Conservation (phyloP, 2,329 filamentous ascomycete genomes). For the Xylariales sp. region DNA sequence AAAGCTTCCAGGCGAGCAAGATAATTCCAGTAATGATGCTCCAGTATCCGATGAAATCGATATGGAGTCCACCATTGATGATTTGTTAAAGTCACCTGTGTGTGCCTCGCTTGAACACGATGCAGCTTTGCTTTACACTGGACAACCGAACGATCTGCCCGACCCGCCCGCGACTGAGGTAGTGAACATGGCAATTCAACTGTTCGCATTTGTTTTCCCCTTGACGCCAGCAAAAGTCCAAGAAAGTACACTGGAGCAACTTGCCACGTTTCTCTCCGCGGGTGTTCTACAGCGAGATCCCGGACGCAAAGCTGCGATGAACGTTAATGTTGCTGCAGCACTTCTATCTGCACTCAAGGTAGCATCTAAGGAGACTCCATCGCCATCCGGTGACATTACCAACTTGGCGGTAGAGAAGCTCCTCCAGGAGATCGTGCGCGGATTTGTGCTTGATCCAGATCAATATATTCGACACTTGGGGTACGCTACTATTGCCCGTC, state of each 20-base stretch:
- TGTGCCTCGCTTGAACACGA: slow-evolving; percentile 87
- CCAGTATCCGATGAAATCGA: slow-evolving; percentile 47
- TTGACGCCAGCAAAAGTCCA: slow-evolving; percentile 88
- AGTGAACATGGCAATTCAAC: slow-evolving; percentile 86
- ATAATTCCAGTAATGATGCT: slow-evolving; percentile 40
- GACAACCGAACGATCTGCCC: slow-evolving; percentile 50
- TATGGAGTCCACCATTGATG: slow-evolving; percentile 62
- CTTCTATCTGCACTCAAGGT: slow-evolving; percentile 78
- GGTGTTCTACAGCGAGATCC: slow-evolving; percentile 77
- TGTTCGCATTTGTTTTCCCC: slow-evolving; percentile 89
- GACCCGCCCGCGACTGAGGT: slow-evolving; percentile 89
- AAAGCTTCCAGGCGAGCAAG: slow-evolving; percentile 65
- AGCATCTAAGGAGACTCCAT: slow-evolving; percentile 73
- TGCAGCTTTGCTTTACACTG: slow-evolving; percentile 72
- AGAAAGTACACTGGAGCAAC: slow-evolving; percentile 91
- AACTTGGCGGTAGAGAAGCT: slow-evolving; percentile 76
- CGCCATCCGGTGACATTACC: slow-evolving; percentile 67
- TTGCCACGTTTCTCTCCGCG: slow-evolving; percentile 83
- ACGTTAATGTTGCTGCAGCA: slow-evolving; percentile 82
- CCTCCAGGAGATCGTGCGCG: slow-evolving; percentile 67
- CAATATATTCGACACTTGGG: slow-evolving; percentile 82
- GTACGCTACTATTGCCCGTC: slow-evolving; percentile 76
- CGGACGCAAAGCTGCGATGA: slow-evolving; percentile 84
- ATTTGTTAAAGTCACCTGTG: slow-evolving; percentile 62
- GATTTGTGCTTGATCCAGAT: slow-evolving; percentile 78